Base-by-base conservation (phyloP, 768 basidiomycete genomes). In the Leccinum olivaceopallidum region DNA sequence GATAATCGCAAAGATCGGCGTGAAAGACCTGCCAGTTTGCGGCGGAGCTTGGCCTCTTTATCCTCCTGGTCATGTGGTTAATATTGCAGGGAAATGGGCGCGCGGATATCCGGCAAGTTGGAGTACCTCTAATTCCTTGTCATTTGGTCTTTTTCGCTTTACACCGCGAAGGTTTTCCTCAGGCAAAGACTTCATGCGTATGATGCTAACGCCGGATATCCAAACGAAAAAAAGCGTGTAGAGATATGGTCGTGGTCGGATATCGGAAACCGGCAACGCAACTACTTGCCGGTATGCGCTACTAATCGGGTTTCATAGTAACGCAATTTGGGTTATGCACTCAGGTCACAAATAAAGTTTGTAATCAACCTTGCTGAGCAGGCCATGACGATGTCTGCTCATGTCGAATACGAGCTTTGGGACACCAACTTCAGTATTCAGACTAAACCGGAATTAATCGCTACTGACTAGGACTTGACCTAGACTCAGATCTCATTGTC, bases 11-110 rank as follows among this genome's bases (percentile, higher is more conserved):
- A 54, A 39, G 56, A 57, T 59, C 48, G 44, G 50, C 53, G 44
- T 58, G 48, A 60, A 64, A 62, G 61, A 77, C 85, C 59, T 76
- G 80, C 87, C 75, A 89, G 76, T 75, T 86, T 88, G 64, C 82
- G 80, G 37, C 67, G 71, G 16, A 88, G 69, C 67, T 79, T 80
- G 8, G 70, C 67, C 53, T 72, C 76, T 14, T 78, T 67, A 63
- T 79, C 80, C 73, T 81, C 77, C 73, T 78, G 64, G 28, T 10
- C 52, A 26, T 37, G 50, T 63, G 3, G 52, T 65, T 24, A 63
- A 52, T 10, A 60, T 55, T 16, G 16, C 20, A 42, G 22, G 49
- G 20, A 24, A 18, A 55, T 18, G 3, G 2, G 6, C 3, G 62
- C 6, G 60, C 50, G 16, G 28, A 26, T 7, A 20, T 18, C 20